These are phyloP conservation scores for Pseudogymnoascus sp. DNA, from an alignment of 2,329 filamentous ascomycete genomes.

Conservation along the genomic window DNA sequence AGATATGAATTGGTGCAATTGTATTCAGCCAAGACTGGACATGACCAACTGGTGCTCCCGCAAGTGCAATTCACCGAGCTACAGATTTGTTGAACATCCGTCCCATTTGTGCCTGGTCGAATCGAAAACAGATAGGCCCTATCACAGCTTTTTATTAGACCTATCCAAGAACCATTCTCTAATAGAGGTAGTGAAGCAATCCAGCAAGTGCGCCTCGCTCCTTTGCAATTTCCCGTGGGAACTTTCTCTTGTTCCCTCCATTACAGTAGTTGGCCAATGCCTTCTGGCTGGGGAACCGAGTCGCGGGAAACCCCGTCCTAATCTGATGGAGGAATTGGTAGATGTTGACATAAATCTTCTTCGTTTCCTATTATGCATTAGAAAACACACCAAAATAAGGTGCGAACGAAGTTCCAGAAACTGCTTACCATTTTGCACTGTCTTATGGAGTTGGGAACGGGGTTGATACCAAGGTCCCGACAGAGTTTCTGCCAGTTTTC, in stretches of 20 bases:
- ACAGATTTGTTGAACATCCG: neutral
- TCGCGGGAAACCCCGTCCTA: conserved; percentile 15
- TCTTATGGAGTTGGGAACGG: conserved; percentile 35
- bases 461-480: conserved; percentile 36
- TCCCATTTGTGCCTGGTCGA: neutral
- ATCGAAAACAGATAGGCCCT: neutral
- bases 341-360: conserved; percentile 43
- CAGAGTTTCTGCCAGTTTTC: conserved; percentile 41
- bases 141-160: neutral
- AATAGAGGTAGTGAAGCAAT: neutral
- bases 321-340: conserved; percentile 39
- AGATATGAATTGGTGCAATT: neutral
- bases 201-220: neutral
- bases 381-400: neutral
- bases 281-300: neutral
- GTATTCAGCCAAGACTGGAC: neutral
- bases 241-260: neutral
- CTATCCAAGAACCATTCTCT: neutral
- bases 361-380: conserved; percentile 33
- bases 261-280: neutral
- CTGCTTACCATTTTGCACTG: conserved; percentile 39
- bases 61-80: neutral
- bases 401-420: neutral
- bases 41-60: neutral
- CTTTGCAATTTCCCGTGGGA: neutral